Evolutionary conservation across 176 grass and related monocot genomes (phyloP).

Genomic region (Cenchrus americanus): DNA sequence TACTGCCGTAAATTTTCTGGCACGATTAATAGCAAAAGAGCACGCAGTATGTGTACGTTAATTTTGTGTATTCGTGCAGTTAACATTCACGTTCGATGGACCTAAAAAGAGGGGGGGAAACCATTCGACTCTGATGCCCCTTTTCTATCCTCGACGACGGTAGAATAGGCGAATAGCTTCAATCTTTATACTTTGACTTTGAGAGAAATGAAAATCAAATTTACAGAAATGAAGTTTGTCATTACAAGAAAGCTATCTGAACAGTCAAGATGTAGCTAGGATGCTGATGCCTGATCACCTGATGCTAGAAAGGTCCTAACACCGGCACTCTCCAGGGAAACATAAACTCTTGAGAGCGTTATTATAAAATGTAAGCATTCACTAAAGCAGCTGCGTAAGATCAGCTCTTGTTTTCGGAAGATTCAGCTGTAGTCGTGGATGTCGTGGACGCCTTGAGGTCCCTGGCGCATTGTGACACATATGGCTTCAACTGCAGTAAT

Average conservation of each 20-base stretch:
- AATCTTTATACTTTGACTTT: slow-evolving; percentile 2
- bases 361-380: slow-evolving; percentile 8
- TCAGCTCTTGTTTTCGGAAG: slow-evolving; percentile 66
- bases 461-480: slow-evolving; percentile 72
- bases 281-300: neutral
- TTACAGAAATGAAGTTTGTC: neutral
- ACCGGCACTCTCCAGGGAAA: neutral
- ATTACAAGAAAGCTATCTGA: neutral
- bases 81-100: neutral
- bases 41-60: too few relatives aligned
- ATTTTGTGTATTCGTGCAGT: neutral
- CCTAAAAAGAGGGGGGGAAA: too few relatives aligned
- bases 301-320: neutral
- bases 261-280: neutral
- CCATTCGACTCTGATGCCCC: too few relatives aligned
- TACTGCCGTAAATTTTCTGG: neutral
- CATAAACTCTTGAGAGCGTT: slow-evolving; percentile 5
- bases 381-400: neutral
- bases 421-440: slow-evolving; percentile 54
- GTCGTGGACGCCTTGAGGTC: slow-evolving; percentile 45
- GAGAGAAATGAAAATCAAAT: slow-evolving; percentile 13
- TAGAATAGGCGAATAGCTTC: neutral
- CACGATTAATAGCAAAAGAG: too few relatives aligned
- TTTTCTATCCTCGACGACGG: too few relatives aligned
- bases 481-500: slow-evolving; percentile 80